Conservation (phyloP, 192 early-diverging fungal species). For the Backusella sp. region DNA sequence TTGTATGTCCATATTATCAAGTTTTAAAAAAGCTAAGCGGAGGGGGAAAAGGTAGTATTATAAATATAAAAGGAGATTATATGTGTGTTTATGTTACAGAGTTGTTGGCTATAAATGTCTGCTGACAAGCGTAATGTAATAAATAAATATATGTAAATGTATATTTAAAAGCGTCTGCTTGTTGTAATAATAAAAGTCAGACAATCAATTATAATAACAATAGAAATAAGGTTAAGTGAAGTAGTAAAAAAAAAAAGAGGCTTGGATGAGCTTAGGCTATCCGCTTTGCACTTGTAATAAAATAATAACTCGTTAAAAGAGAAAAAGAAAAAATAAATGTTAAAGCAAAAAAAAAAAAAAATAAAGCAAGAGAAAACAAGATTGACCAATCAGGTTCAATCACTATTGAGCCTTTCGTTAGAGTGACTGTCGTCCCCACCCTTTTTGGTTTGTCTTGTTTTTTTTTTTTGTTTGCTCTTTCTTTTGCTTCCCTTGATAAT, state of each 20-base stretch:
- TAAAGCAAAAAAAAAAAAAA: slow-evolving; percentile 15
- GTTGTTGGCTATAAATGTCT: neutral
- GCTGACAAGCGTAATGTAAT: slow-evolving; percentile 6
- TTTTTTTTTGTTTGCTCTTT: slow-evolving; percentile 4
- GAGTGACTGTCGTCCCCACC: slow-evolving; percentile 6
- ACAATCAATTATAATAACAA: neutral
- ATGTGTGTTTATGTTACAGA: slow-evolving; percentile 7
- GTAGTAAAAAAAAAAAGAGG: neutral
- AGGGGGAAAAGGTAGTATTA: neutral
- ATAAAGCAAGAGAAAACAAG: slow-evolving; percentile 1
- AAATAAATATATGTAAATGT: neutral
- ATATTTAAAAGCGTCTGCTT: neutral
- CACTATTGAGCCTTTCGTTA: neutral
- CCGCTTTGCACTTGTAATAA: neutral
- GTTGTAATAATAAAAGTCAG: neutral
- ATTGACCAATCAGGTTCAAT: slow-evolving; percentile 1
- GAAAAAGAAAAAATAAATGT: slow-evolving; percentile 9
- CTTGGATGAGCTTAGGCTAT: neutral
- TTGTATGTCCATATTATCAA: slow-evolving; percentile 21
- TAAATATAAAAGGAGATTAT: slow-evolving; percentile 8
- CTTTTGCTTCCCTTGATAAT: neutral
- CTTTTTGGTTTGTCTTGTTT: slow-evolving; percentile 13
- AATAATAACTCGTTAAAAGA: slow-evolving; percentile 7
- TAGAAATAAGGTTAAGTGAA: neutral
- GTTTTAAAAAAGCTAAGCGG: neutral